Base-by-base conservation (phyloP, 2,329 filamentous ascomycete genomes). In the Pseudogymnoascus sp. region DNA sequence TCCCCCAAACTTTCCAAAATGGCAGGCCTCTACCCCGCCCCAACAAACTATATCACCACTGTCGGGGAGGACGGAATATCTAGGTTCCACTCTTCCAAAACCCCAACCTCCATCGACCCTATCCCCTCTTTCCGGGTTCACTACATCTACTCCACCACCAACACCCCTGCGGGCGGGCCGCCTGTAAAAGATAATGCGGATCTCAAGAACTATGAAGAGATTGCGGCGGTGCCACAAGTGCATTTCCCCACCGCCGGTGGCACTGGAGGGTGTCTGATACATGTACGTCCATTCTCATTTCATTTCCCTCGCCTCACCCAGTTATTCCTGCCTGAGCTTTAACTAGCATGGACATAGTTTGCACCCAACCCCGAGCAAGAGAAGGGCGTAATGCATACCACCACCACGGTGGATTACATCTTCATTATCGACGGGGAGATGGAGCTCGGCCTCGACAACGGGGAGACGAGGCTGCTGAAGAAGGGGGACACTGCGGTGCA, bases 401-500 rank as follows among this genome's bases (percentile, higher is more conserved):
- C 76, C 1, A 59, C 70, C 39, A 77, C 71, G 57, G 67, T 76
- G 11, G 76, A 78, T 65, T 78, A 77, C 59, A 69, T 65, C 35
- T 66, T 74, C 33, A 71, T 78, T 6, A 21, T 78, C 9, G 67
- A 69, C 7, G 76, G 76, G 3, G 70, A 74, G 62, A 73, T 77
- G 10, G 73, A 74, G 3, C 64, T 77, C 2, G 66, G 60, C 6
- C 69, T 78, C 0, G 76, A 78, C 59, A 68, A 70, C 4, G 75
- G 76, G 10, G 74, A 74, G 60, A 74, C 73, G 66, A 75, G 68
- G 63, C 70, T 69, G 2, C 58, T 78, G 8, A 63, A 63, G 35
- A 66, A 68, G 3, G 76, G 76, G 21, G 76, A 78, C 57, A 65
- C 74, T 11, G 68, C 76, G 15, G 70, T 78, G 0, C 75, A 78